phyloP scores from a whole-genome alignment of 139 green algal genomes.

The Monoraphidium neglectum region DNA sequence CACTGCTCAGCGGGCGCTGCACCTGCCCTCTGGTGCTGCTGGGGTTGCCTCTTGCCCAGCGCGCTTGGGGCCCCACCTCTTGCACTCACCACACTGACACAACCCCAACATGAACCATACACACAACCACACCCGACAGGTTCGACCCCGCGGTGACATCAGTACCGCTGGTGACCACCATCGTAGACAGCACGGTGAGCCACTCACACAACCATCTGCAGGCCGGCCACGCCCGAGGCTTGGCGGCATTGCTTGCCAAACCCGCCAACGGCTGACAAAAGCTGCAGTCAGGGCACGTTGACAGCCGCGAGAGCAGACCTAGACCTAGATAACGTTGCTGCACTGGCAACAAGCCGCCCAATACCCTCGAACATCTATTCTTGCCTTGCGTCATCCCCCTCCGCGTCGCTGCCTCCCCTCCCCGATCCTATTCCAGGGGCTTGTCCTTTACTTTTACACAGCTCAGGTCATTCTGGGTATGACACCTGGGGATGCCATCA shows the following conservation, averaged over 20 bases:
- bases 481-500: no score
- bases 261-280: no score
- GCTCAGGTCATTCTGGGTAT: conserved; percentile 38
- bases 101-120: no score
- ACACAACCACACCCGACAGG: no score
- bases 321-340: background rate
- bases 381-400: background rate
- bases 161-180: conserved; percentile 74
- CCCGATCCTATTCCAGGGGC: no score
- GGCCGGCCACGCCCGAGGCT: no score
- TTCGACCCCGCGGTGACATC: conserved; percentile 69
- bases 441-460: conserved; percentile 75
- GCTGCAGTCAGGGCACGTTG: no score
- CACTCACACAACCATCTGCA: no score
- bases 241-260: no score
- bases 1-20: background rate
- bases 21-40: background rate
- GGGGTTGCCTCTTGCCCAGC: background rate
- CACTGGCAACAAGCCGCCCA: background rate
- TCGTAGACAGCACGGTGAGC: conserved; percentile 52
- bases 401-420: background rate
- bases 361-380: background rate
- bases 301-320: no score
- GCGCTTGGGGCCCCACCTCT: background rate
- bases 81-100: background rate